A percentile compares a stretch with the other conserved stretches of the same genome.
Evolutionary conservation across 306 rosid genomes (phyloP).

Genomic region (Begonia peltatifolia): DNA sequence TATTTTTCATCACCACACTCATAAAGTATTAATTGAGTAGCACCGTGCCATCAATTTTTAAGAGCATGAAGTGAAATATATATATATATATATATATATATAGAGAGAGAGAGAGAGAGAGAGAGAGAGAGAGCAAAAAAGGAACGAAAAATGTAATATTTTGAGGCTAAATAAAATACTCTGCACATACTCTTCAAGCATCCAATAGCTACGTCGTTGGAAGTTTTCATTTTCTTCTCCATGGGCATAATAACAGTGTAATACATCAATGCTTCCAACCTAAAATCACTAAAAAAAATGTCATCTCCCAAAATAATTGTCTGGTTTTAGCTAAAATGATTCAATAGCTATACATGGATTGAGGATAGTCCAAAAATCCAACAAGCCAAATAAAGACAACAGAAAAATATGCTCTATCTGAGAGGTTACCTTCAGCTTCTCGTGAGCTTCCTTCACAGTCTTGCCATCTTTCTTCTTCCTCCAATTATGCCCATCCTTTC

Average conservation of each 20-base stretch:
- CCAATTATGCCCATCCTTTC: constrained; percentile 94
- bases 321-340: not conserved
- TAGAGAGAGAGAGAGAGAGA: not conserved
- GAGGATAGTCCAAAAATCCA: not conserved
- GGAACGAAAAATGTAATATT: too few species aligned
- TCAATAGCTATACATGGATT: too few species aligned
- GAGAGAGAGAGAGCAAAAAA: not conserved
- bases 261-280: constrained; percentile 86
- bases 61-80: too few species aligned
- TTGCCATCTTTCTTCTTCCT: constrained; percentile 88
- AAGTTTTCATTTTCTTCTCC: constrained; percentile 87
- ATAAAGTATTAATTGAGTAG: too few species aligned
- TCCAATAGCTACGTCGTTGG: constrained; percentile 94
- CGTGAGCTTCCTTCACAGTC: constrained; percentile 92
- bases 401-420: constrained; percentile 2
- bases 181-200: constrained; percentile 80
- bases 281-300: constrained; percentile 32
- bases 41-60: too few species aligned
- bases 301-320: constrained; percentile 10
- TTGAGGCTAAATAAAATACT: constrained; percentile 4
- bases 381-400: not conserved
- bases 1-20: too few species aligned
- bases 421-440: constrained; percentile 67
- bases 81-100: not conserved
- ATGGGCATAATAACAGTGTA: constrained; percentile 93